Evolutionary conservation across 2,329 filamentous ascomycete species (phyloP), one percentile per base, ranked within the genome.

Genomic region (Aspergillus vadensis): DNA sequence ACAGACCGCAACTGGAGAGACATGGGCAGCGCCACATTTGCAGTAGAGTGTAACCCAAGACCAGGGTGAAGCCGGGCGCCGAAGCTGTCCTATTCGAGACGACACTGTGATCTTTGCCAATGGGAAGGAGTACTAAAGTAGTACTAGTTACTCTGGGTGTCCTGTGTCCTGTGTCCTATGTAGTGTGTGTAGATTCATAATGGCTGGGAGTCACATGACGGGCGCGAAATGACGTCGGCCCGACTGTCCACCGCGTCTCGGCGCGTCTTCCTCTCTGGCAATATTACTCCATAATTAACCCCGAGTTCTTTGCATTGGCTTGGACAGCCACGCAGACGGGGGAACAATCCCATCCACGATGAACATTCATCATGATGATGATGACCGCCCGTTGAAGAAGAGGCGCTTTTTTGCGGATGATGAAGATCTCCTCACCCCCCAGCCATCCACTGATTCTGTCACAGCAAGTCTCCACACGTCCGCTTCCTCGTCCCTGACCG

Each of bases 371-470:
- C 67, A 71, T 66, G 76, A 81, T 59, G 70, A 82, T 49, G 80
- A 85, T 53, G 79, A 85, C 48, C 77, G 83, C 19, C 86, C 86
- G 4, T 73, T 75, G 23, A 89, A 89, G 74, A 87, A 86, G 74
- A 80, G 84, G 62, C 83, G 86, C 27, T 88, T 88, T 75, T 88
- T 89, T 66, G 78, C 81, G 15, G 84, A 87, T 48, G 81, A 83
- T 27, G 67, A 68, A 52, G 64, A 61, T 38, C 12, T 21, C 10
- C 59, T 59, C 58, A 69, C 9, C 69, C 61, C 50, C 51, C 66
- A 47, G 65, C 72, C 60, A 17, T 39, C 56, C 43, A 44, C 44
- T 25, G 57, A 57, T 30, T 21, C 59, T 23, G 25, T 55, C 8
- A 14, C 58, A n/a, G 43, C 57, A 21, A 43, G 19, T 55, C 38